Evolutionary conservation across 2,329 filamentous ascomycete genomes (phyloP), one percentile per base, ranked within the genome.

Genomic region (Aspergillus piperis): DNA sequence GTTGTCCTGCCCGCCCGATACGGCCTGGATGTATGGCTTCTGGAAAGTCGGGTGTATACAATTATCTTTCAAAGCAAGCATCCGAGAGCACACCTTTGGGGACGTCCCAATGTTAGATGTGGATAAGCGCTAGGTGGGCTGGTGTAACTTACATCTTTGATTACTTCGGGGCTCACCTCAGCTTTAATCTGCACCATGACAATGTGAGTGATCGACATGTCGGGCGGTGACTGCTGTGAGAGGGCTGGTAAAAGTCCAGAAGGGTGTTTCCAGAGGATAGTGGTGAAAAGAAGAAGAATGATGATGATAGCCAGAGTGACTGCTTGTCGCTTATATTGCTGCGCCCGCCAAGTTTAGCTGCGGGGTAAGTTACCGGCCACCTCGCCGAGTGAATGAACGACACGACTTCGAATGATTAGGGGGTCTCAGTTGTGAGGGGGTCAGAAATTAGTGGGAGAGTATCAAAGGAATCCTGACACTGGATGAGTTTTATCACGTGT

Each of bases 131-230:
- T 15, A 3, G 7, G 19, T 19, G 7, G 15, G 36, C 8, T 42
- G 30, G 36, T n/a, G 23, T 38, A 17, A 75, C 81, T 49, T 75
- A 89, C 88, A 67, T 84, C 81, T 65, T 84, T 77, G 7, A 89
- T 77, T 32, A 83, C 78, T 15, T 82, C 80, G 0, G 78, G 66
- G 1, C 78, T 77, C 1, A 80, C 72, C 0, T 77, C 76, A 0
- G 83, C 72, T 69, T 88, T 87, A 78, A 89, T 89, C 62, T 86
- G 81, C 68, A 90, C 88, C 25, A 90, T 78, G 3, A 91, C 88
- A 54, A 90, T 82, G 71, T 91, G 89, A n/a, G 85, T 78, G 66
- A 90, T 81, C 0, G 85, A 71, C 87, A 90, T 90, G 2, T n/a
- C 61, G 61, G 27, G n/a, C 19, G 25, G 23, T 38, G 19, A 7